Evolutionary conservation across 2,329 filamentous ascomycete genomes (phyloP).

Genomic region (Chrysosphaeria jannelii): DNA sequence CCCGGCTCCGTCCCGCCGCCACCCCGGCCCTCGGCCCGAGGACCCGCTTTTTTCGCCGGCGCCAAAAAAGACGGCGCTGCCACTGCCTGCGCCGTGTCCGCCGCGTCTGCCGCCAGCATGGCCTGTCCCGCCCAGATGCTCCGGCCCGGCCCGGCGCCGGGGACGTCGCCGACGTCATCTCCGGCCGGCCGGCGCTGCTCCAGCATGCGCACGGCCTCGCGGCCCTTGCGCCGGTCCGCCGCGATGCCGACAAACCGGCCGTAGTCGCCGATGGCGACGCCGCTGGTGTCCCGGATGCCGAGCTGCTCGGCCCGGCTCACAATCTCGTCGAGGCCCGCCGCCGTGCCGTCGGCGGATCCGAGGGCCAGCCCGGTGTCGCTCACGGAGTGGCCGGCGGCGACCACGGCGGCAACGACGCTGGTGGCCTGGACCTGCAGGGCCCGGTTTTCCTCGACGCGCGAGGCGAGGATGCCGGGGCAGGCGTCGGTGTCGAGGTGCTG

Average conservation of each 20-base stretch:
- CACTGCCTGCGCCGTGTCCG: not conserved
- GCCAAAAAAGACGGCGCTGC: not conserved
- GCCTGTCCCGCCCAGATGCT: no score
- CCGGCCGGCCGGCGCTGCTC: not conserved
- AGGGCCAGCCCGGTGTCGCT: constrained; percentile 1
- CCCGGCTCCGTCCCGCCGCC: not conserved
- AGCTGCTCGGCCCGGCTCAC: constrained; percentile 1
- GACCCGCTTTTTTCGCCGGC: no score
- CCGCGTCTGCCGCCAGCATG: not conserved
- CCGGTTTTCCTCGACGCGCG: constrained; percentile 1
- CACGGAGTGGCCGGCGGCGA: not conserved
- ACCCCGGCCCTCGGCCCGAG: constrained; percentile 1
- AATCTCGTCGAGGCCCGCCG: not conserved
- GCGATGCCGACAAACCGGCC: constrained; percentile 5
- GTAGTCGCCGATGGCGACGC: constrained; percentile 2
- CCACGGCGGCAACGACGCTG: constrained; percentile 8
- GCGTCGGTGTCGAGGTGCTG: constrained; percentile 14
- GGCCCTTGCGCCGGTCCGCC: no score
- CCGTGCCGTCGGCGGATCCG: no score
- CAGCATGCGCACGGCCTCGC: no score
- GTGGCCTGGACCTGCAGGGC: constrained; percentile 9
- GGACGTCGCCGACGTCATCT: not conserved
- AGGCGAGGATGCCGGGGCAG: constrained; percentile 10
- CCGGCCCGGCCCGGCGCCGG: no score
- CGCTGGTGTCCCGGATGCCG: constrained; percentile 3